Base-by-base conservation (phyloP, 2,329 filamentous ascomycete species). In the Trichoderma koningiopsis region DNA sequence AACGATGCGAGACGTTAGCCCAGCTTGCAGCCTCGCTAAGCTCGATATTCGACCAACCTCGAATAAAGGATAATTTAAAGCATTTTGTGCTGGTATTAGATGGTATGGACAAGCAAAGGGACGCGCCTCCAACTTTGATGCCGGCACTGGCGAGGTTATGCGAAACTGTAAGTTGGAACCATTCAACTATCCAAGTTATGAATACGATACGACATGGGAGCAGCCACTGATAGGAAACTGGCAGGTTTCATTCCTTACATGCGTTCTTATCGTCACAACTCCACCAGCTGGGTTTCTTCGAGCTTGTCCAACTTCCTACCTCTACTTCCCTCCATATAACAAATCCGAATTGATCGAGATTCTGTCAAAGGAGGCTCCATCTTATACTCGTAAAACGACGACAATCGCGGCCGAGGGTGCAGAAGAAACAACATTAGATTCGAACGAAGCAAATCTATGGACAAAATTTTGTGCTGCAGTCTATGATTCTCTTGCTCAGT, bases 61-160 rank as follows among this genome's bases (percentile, higher is more conserved):
- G 74, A 7, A 73, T 74, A 8, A 79, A 77, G 8, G 78, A 79
- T 49, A 73, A 76, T 24, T 74, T 76, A 58, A 83, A 83, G 72
- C 89, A 90, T 72, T 94, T 97, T 74, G 89, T 95, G 10, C 80
- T 98, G 69, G 92, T 97, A 13, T 86, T 98, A 72, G 96, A 98
- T 82, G 92, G 89, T 13, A 90, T 98, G 69, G 95, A 98, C 78
- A 87, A 86, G 71, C 92, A 97, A 78, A 86, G 91, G 75, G 95
- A 98, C 76, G 89, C 91, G 6, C 88, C 92, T 6, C 86, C 89
- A 3, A 97, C 93, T 1, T 81, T 98, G 16, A 81, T 97, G 5
- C 90, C 94, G 37, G 94, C 92, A 14, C 81, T 99, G 71, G 92
- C 92, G 27, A 87, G 94, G 71, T 79, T 99, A 24, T 91, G 92